These are phyloP conservation scores for Poronia punctata DNA, from an alignment of 495 filamentous ascomycete species.

Conservation along the genomic window DNA sequence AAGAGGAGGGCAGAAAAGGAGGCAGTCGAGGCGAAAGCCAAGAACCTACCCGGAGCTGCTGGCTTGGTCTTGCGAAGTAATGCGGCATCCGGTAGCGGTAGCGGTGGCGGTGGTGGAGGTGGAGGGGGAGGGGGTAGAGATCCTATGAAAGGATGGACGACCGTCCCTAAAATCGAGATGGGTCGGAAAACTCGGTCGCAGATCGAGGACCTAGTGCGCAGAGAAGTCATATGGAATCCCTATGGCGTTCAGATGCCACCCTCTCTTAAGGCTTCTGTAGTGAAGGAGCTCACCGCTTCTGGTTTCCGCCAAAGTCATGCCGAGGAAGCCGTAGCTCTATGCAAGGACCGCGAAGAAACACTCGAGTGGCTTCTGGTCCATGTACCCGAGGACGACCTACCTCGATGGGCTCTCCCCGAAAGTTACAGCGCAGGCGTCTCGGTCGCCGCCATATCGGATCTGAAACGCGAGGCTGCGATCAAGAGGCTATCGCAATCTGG, in stretches of 20 bases:
- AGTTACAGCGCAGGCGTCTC: constrained; percentile 81
- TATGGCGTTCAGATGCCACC: constrained; percentile 56
- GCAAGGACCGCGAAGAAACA: constrained; percentile 88
- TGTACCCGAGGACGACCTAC: constrained; percentile 92
- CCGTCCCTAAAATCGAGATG: constrained; percentile 87
- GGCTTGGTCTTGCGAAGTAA: constrained; percentile 33
- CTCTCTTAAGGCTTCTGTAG: constrained; percentile 48
- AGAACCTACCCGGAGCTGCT: constrained; percentile 42
- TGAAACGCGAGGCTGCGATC: constrained; percentile 69
- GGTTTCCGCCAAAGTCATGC: constrained; percentile 84
- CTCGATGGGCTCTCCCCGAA: constrained; percentile 82
- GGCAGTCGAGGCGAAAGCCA: constrained; percentile 55
- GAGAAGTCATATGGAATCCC: constrained; percentile 80
- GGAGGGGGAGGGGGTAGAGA: constrained; percentile 20
- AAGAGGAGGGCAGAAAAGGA: constrained; percentile 62
- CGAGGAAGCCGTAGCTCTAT: constrained; percentile 78
- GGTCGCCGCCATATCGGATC: constrained; percentile 63
- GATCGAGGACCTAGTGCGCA: constrained; percentile 70
- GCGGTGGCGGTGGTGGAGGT: not conserved
- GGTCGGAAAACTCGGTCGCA: constrained; percentile 65
- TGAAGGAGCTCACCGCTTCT: constrained; percentile 65
- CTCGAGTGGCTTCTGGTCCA: constrained; percentile 90
- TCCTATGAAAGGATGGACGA: constrained; percentile 68
- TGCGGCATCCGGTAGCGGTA: constrained; percentile 15
- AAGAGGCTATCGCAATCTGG: constrained; percentile 76